Evolutionary conservation across 2,329 filamentous ascomycete genomes (phyloP).

Genomic region (Trichothecium sympodiale): DNA sequence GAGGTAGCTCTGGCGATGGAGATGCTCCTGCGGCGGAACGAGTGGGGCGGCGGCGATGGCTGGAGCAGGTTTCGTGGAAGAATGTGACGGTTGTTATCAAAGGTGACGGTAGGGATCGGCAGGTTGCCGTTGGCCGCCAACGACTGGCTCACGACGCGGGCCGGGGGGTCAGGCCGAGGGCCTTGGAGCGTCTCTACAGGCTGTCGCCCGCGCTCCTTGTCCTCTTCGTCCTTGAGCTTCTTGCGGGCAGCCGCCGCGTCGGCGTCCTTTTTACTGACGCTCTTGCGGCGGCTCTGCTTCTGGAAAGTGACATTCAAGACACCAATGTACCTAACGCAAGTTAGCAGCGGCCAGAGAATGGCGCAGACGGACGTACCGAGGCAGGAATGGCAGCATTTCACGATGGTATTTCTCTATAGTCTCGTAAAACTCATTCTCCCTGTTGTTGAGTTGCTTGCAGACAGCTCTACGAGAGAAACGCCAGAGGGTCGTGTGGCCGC

Average conservation of each 20-base stretch:
- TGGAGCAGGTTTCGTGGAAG: constrained; percentile 75
- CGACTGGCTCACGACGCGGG: constrained; percentile 58
- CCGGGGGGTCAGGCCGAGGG: constrained; percentile 5
- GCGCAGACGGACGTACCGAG: constrained; percentile 48
- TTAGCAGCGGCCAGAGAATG: constrained; percentile 7
- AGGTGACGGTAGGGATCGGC: constrained; percentile 78
- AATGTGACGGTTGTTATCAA: constrained; percentile 90
- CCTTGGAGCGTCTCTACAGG: constrained; percentile 7
- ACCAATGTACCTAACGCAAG: constrained; percentile 68
- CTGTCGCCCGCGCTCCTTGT: not conserved
- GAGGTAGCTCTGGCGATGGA: constrained; percentile 15
- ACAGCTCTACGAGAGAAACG: constrained; percentile 90
- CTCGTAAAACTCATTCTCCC: constrained; percentile 98
- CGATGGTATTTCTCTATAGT: constrained; percentile 86
- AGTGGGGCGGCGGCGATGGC: constrained; percentile 32
- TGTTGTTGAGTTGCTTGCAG: constrained; percentile 95
- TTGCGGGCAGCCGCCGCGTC: constrained; percentile 19
- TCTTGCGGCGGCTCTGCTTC: constrained; percentile 62
- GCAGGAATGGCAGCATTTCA: constrained; percentile 80
- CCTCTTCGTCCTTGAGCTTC: constrained; percentile 18
- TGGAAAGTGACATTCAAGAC: constrained; percentile 94
- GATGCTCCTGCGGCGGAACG: constrained; percentile 20
- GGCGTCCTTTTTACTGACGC: constrained; percentile 40
- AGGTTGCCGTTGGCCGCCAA: constrained; percentile 49
- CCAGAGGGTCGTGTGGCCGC: constrained; percentile 92